Percentiles rank a stretch among this genome's conserved stretches.
Conservation (phyloP, 31 red algal genomes). For the Endocladia muricata region DNA sequence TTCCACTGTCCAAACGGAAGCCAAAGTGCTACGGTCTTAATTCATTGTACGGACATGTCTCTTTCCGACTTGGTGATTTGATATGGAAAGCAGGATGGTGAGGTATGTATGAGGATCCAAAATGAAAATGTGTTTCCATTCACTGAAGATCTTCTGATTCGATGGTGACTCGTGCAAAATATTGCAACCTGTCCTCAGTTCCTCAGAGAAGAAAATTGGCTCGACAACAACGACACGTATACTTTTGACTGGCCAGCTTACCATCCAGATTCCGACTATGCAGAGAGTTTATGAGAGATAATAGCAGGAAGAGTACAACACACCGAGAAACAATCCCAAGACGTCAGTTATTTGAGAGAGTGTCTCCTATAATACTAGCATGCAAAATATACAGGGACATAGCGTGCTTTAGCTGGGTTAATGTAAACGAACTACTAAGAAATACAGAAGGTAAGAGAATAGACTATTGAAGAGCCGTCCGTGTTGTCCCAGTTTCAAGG, state of each 20-base stretch:
- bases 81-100: neutral
- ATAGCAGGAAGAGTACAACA: neutral
- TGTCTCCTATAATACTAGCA: neutral
- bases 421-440: neutral
- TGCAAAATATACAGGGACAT: neutral
- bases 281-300: constrained; percentile 7
- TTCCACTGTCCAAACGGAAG: neutral
- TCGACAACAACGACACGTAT: neutral
- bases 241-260: neutral
- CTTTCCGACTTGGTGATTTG: neutral
- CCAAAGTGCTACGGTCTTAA: neutral
- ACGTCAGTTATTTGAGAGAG: neutral
- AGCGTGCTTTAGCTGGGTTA: neutral
- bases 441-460: no score
- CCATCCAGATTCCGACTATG: neutral
- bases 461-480: no score
- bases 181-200: neutral
- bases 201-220: neutral
- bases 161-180: neutral
- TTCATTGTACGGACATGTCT: neutral
- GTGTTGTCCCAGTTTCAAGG: no score
- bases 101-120: neutral
- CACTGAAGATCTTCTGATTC: neutral
- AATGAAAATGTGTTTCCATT: neutral
- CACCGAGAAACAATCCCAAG: neutral